Evolutionary conservation across 257 asterid species (phyloP).

Genomic region (Jaltomata sinuosa): DNA sequence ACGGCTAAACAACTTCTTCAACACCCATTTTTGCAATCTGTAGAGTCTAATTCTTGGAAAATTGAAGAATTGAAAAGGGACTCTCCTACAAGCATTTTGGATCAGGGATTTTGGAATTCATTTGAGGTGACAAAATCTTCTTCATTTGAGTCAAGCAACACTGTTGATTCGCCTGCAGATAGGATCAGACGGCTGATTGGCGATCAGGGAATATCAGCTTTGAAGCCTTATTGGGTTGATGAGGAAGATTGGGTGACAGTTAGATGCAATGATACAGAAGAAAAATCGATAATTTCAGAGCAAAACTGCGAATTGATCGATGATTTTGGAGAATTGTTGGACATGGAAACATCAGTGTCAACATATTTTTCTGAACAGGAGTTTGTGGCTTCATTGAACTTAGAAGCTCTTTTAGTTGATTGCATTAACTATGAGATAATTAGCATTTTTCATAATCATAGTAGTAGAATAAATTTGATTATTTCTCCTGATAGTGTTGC

Average conservation of each 20-base stretch:
- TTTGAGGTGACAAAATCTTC: slow-evolving; percentile 30
- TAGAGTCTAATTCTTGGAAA: neutral
- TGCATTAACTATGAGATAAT: slow-evolving; percentile 15
- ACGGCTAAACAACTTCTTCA: slow-evolving; percentile 53
- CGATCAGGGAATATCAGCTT: neutral
- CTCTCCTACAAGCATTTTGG: slow-evolving; percentile 73
- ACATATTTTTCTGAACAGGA: slow-evolving; percentile 14
- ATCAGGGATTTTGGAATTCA: slow-evolving; percentile 65
- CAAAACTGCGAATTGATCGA: neutral
- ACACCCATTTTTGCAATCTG: slow-evolving; percentile 46
- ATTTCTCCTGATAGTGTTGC: slow-evolving; percentile 3
- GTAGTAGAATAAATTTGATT: neutral
- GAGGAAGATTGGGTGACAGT: slow-evolving; percentile 65
- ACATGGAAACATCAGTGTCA: neutral
- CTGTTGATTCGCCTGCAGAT: slow-evolving; percentile 17
- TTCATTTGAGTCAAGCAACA: neutral
- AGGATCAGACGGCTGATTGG: slow-evolving; percentile 37
- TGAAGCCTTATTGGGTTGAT: slow-evolving; percentile 26
- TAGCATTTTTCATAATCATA: slow-evolving; percentile 5
- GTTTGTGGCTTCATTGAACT: neutral
- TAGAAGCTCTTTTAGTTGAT: slow-evolving; percentile 20
- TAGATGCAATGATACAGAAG: slow-evolving; percentile 35
- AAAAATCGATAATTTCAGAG: neutral
- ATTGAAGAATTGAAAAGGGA: slow-evolving; percentile 6
- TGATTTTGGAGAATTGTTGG: slow-evolving; percentile 7